Conservation (phyloP, 2,329 filamentous ascomycete genomes). For the Dothiorella sarmentorum region DNA sequence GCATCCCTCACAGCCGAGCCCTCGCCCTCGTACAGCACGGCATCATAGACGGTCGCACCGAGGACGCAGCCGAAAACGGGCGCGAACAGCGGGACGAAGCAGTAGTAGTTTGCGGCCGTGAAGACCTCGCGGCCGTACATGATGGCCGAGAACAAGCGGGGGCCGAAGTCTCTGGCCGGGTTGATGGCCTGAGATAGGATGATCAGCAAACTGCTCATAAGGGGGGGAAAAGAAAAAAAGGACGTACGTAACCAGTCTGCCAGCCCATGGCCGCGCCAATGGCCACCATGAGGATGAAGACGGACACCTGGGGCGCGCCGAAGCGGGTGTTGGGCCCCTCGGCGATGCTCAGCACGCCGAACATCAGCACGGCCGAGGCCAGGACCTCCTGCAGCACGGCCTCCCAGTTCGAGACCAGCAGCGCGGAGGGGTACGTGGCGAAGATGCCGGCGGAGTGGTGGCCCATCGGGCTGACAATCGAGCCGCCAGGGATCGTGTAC, state of each 20-base stretch:
- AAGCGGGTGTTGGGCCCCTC: constrained; percentile 47
- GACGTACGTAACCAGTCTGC: constrained; percentile 53
- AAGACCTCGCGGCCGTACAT: constrained; percentile 67
- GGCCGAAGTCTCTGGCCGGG: constrained; percentile 68
- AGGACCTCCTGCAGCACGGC: constrained; percentile 73
- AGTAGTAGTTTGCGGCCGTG: constrained; percentile 66
- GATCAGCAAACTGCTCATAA: not conserved
- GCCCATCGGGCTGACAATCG: constrained; percentile 55
- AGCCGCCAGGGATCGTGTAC: constrained; percentile 56
- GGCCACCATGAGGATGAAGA: constrained; percentile 72
- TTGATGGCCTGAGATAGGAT: constrained; percentile 66
- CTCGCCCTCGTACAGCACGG: constrained; percentile 65
- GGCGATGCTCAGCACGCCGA: constrained; percentile 67
- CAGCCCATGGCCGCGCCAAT: constrained; percentile 71
- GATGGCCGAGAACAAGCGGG: constrained; percentile 63
- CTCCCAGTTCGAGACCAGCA: constrained; percentile 60
- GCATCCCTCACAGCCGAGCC: constrained; percentile 61
- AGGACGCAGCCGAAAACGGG: constrained; percentile 64
- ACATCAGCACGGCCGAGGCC: constrained; percentile 65
- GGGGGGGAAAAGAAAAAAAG: too few relatives aligned
- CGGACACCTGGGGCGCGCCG: constrained; percentile 34
- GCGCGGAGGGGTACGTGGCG: constrained; percentile 66
- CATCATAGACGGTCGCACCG: constrained; percentile 65
- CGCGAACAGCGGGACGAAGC: constrained; percentile 71
- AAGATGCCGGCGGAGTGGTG: constrained; percentile 68